phyloP scores from a whole-genome alignment of 148 eudicot species.

The Heliosperma pusillum region DNA sequence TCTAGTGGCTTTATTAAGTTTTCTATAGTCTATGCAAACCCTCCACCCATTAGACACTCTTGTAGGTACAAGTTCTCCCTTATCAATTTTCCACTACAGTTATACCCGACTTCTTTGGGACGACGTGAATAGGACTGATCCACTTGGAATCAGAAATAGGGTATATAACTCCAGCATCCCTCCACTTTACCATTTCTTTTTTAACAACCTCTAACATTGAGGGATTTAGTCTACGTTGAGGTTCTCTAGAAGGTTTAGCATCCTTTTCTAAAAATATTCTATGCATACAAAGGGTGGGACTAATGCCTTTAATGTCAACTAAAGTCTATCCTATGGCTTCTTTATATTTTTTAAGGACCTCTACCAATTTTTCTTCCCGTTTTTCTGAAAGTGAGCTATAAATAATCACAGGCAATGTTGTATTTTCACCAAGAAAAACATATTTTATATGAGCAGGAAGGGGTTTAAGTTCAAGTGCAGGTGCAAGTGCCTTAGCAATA shows the following conservation, averaged over 20 bases:
- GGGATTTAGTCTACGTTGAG: constrained; percentile 16
- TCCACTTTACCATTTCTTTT: constrained; percentile 9
- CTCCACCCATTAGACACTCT: neutral
- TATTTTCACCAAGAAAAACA: neutral
- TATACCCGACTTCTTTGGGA: constrained; percentile 11
- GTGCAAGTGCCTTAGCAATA: too few species aligned
- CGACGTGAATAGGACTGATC: constrained; percentile 15
- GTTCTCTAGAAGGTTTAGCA: neutral
- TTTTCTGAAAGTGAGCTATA: neutral
- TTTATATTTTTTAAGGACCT: neutral
- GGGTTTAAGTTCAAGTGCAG: too few species aligned
- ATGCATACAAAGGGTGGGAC: too few species aligned
- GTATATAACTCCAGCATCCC: constrained; percentile 7
- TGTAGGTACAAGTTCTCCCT: constrained; percentile 13
- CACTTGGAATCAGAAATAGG: constrained; percentile 9
- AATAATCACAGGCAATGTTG: neutral
- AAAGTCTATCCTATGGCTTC: neutral
- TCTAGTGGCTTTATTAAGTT: constrained; percentile 13
- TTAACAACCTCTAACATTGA: too few species aligned
- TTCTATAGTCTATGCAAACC: constrained; percentile 17
- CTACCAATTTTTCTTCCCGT: neutral
- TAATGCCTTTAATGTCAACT: neutral
- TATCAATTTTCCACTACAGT: neutral
- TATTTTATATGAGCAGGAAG: neutral
- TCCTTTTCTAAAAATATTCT: too few species aligned